A percentile compares a stretch with the other conserved stretches of the same genome.
Evolutionary conservation across 2,329 filamentous ascomycete genomes (phyloP).

Genomic region (Lanzia echinophila): DNA sequence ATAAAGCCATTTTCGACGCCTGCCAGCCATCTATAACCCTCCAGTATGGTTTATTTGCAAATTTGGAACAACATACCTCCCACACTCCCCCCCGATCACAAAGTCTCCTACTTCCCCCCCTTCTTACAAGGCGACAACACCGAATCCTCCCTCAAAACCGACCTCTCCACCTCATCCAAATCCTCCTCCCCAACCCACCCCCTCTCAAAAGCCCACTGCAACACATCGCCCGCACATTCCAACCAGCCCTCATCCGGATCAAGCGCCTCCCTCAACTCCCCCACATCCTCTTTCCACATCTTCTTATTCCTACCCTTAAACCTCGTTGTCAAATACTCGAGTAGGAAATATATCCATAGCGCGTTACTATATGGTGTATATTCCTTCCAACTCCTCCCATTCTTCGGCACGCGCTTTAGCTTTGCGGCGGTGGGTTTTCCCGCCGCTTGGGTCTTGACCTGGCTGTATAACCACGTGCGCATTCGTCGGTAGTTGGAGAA

Average conservation of each 20-base stretch:
- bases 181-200: slow-evolving; percentile 22
- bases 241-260: slow-evolving; percentile 32
- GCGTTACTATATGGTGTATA: slow-evolving; percentile 58
- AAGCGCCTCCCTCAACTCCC: slow-evolving; percentile 43
- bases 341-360: slow-evolving; percentile 50
- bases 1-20: neutral
- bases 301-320: neutral
- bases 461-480: slow-evolving; percentile 15
- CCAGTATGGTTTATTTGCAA: neutral
- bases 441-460: slow-evolving; percentile 15
- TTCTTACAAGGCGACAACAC: no score
- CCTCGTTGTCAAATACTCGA: neutral
- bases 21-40: neutral
- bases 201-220: slow-evolving; percentile 16
- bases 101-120: no score
- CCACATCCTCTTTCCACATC: slow-evolving; percentile 9
- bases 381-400: slow-evolving; percentile 40
- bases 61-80: no score
- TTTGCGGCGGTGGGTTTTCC: slow-evolving; percentile 9
- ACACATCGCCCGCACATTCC: slow-evolving; percentile 16
- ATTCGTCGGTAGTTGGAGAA: slow-evolving; percentile 53
- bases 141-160: neutral
- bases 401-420: neutral
- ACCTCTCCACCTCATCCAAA: slow-evolving; percentile 1
- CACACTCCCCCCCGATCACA: no score